Evolutionary conservation across 345 rosid genomes (phyloP).

Genomic region (Diplotaxis tenuifolia): DNA sequence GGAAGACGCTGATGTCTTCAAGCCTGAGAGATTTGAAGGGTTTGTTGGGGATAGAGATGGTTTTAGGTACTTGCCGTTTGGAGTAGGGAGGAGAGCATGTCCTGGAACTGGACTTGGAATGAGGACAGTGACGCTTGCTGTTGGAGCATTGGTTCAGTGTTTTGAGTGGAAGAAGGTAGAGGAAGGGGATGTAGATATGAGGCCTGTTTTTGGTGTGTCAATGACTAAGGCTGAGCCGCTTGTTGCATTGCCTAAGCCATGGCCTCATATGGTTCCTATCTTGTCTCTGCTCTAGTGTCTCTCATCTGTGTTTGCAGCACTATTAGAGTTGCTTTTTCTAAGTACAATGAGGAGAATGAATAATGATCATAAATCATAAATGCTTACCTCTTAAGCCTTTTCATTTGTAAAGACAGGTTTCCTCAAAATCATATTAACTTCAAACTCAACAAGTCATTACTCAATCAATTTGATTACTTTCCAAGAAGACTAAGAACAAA

Average conservation of each 20-base stretch:
- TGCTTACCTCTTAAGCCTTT: no score
- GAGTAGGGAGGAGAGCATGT: slow-evolving; percentile 64
- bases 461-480: no score
- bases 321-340: background rate
- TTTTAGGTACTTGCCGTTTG: slow-evolving; percentile 52
- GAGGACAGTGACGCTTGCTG: slow-evolving; percentile 42
- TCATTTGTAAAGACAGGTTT: no score
- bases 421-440: no score
- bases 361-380: no score
- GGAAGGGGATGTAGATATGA: slow-evolving; percentile 40
- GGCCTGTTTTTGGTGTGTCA: slow-evolving; percentile 23
- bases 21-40: slow-evolving; percentile 59
- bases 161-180: slow-evolving; percentile 56
- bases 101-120: slow-evolving; percentile 58
- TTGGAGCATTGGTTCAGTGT: slow-evolving; percentile 53
- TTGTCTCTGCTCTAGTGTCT: slow-evolving; percentile 33
- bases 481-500: no score
- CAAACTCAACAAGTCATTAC: no score
- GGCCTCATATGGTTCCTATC: slow-evolving; percentile 34
- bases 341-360: background rate
- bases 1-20: slow-evolving; percentile 48
- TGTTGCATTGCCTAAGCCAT: slow-evolving; percentile 42
- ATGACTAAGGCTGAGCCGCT: slow-evolving; percentile 48
- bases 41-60: slow-evolving; percentile 36
- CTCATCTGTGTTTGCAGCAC: background rate